Evolutionary conservation across 768 basidiomycete genomes (phyloP), one percentile per base, ranked within the genome.

Genomic region (Saitozyma podzolica): DNA sequence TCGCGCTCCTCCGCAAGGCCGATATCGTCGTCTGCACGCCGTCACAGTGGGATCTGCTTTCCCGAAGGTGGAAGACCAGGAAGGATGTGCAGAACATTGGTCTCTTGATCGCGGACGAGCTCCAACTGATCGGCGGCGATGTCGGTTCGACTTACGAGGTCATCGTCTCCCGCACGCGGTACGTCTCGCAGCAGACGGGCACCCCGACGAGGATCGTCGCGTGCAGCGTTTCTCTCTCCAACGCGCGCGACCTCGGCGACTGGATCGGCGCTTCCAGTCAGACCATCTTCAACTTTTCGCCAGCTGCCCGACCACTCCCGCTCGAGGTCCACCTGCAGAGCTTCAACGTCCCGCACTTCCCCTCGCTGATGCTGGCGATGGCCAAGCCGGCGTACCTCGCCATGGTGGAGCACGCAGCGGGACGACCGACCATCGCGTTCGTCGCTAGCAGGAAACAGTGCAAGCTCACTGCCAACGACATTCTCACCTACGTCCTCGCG

Each of bases 341-440:
- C 48, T 99, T 96, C 83, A 86, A 86, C 37, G 91, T 93, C 51
- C 91, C 93, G n/a, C 96, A 98, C 75, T 96, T 95, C 86, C 93
- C 96, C 0, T 96, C 93, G 0, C 83, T 99, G 48, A 98, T 99
- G 95, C 92, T 98, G 63, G 86, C 93, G 50, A 98, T 99, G 96
- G 93, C 94, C 9, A 98, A 98, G 77, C 96, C 96, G 0, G 91
- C 95, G 0, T 98, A 97, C 77, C 85, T 98, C 8, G 88, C 94
- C 40, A 89, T 97, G 63, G 82, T 87, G 50, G 95, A 99, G 74
- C 88, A 92, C 67, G 88, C 96, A 0, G 84, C 87, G 0, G 84
- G 85, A 5, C 91, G 90, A 70, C 94, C 94, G 0, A 91, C 92
- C 65, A 89, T 98, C 70, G 81, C 91, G 65, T 98, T 98, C 64